Evolutionary conservation across 2,329 filamentous ascomycete genomes (phyloP).

Genomic region (Ophiostoma ulmi): DNA sequence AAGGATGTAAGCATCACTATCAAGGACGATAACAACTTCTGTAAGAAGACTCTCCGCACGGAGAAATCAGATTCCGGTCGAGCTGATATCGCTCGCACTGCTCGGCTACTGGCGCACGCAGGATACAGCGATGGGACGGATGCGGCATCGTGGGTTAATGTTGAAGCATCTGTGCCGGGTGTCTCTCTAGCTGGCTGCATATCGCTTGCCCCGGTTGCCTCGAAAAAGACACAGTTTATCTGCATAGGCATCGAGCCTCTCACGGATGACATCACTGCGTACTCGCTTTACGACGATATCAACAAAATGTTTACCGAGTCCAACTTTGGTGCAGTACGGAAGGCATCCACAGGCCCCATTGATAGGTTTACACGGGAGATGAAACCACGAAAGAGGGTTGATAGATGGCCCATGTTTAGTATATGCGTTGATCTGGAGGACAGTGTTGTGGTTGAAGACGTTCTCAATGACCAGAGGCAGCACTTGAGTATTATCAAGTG

Average conservation of each 20-base stretch:
- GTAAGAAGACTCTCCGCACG: constrained; percentile 31
- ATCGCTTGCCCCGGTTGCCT: constrained; percentile 64
- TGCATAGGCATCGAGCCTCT: constrained; percentile 70
- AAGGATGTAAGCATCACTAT: constrained; percentile 52
- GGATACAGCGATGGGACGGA: constrained; percentile 53
- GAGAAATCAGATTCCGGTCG: constrained; percentile 12
- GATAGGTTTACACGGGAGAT: constrained; percentile 38
- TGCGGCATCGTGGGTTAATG: constrained; percentile 59
- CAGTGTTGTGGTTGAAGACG: constrained; percentile 34
- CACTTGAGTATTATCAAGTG: constrained; percentile 54
- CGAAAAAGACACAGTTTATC: constrained; percentile 72
- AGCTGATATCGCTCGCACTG: constrained; percentile 35
- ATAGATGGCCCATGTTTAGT: constrained; percentile 86
- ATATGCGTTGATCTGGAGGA: constrained; percentile 54
- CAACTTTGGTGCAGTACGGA: constrained; percentile 58
- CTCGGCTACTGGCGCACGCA: constrained; percentile 59
- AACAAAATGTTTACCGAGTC: constrained; percentile 74
- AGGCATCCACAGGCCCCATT: not conserved
- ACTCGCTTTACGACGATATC: constrained; percentile 68
- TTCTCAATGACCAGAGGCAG: constrained; percentile 44
- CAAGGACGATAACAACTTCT: constrained; percentile 43
- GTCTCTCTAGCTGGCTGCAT: constrained; percentile 66
- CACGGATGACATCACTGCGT: constrained; percentile 47
- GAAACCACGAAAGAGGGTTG: constrained; percentile 57
- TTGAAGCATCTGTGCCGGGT: constrained; percentile 59